Evolutionary conservation across 305 asterid genomes (phyloP).

Genomic region (Fraxinus dipetala): DNA sequence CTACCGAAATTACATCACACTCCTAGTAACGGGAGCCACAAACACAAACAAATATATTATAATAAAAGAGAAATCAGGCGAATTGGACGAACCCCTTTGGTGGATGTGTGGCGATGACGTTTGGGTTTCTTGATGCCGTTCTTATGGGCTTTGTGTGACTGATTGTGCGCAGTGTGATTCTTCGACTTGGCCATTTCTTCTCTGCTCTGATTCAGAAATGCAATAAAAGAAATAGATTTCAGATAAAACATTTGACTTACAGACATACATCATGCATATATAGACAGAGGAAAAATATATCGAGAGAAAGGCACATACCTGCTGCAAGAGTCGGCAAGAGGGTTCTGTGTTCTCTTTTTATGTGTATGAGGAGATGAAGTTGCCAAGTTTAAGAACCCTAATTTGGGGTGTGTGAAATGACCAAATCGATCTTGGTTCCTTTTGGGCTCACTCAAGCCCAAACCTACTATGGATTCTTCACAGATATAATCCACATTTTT

Average conservation of each 20-base stretch:
- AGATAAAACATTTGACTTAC: not conserved
- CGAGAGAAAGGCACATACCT: not conserved
- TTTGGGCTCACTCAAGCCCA: not conserved
- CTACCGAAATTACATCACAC: not conserved
- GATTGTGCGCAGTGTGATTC: conserved; percentile 90
- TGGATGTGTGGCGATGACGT: conserved; percentile 64
- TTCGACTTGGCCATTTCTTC: conserved; percentile 65
- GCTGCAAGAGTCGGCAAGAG: not conserved
- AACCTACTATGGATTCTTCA: not conserved
- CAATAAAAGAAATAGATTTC: not conserved
- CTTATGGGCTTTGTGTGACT: conserved; percentile 74
- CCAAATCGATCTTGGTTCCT: not conserved
- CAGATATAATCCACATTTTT: not conserved
- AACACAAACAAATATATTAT: not conserved
- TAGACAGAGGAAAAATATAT: not conserved
- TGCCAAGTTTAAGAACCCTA: not conserved
- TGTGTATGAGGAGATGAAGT: not conserved
- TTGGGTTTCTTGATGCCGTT: conserved; percentile 84
- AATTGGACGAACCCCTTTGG: conserved; percentile 56
- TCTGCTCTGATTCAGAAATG: not conserved
- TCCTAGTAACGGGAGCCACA: not conserved
- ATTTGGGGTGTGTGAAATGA: not conserved
- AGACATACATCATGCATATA: not conserved
- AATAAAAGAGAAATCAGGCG: not conserved
- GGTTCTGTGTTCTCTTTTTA: not conserved